phyloP scores from a whole-genome alignment of 306 rosid genomes.

The Astragalus membranaceus region DNA sequence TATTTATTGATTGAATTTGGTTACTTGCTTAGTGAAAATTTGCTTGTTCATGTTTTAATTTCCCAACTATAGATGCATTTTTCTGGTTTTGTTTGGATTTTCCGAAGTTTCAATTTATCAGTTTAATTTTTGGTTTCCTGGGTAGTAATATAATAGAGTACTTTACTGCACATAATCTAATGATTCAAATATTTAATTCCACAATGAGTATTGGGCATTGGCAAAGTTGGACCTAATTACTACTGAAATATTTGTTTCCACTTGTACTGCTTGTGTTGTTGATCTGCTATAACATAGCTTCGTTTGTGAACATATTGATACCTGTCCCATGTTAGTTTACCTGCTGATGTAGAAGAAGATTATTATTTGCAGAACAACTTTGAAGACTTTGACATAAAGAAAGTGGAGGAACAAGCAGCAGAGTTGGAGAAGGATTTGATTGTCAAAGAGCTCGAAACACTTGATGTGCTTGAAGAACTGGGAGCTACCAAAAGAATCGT shows the following conservation, averaged over 20 bases:
- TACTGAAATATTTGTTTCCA: too few relatives aligned
- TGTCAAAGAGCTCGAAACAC: constrained; percentile 91
- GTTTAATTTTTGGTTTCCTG: background rate
- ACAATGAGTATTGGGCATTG: too few relatives aligned
- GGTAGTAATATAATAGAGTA: too few relatives aligned
- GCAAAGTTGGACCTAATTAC: too few relatives aligned
- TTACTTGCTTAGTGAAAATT: too few relatives aligned
- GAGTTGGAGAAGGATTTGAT: constrained; percentile 96
- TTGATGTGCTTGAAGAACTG: constrained; percentile 86
- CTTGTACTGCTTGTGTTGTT: background rate
- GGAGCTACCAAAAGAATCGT: constrained; percentile 81
- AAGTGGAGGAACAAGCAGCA: constrained; percentile 89
- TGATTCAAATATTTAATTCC: too few relatives aligned
- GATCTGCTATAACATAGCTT: background rate
- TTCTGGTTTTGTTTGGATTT: background rate
- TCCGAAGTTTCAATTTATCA: background rate
- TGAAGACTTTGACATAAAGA: constrained; percentile 77
- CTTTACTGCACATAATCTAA: too few relatives aligned
- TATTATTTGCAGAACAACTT: constrained; percentile 34
- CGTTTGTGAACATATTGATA: constrained; percentile 6
- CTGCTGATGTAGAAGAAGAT: constrained; percentile 27
- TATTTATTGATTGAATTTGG: background rate
- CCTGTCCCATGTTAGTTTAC: constrained; percentile 16
- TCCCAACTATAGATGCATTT: background rate
- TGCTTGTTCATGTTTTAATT: background rate